Evolutionary conservation across 1,284 basidiomycete species (phyloP).

Genomic region (Apiotrichum veenhuisii): DNA sequence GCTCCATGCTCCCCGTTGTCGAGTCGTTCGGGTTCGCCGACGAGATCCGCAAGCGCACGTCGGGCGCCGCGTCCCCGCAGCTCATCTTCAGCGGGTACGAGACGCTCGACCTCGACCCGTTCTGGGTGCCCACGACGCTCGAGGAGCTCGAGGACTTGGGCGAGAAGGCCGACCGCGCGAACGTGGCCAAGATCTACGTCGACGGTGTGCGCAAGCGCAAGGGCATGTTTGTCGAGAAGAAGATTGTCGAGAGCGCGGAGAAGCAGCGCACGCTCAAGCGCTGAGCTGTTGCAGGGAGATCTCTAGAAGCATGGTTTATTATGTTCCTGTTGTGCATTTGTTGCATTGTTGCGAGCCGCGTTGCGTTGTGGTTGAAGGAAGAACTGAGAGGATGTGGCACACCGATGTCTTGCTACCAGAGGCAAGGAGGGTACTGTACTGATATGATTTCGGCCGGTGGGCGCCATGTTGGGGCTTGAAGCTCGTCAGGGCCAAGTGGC

Average conservation of each 20-base stretch:
- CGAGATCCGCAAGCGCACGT: conserved; percentile 93
- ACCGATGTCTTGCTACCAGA: no score
- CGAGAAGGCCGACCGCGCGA: conserved; percentile 88
- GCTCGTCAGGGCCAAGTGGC: no score
- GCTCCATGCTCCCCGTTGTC: conserved; percentile 87
- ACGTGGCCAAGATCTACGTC: conserved; percentile 93
- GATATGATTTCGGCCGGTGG: no score
- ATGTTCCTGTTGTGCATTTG: no score
- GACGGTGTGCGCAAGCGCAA: conserved; percentile 86
- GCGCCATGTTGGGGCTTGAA: no score
- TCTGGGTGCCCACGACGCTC: conserved; percentile 98
- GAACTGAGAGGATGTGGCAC: no score
- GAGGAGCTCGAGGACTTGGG: conserved; percentile 97
- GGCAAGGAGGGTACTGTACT: no score
- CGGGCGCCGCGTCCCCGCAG: conserved; percentile 93
- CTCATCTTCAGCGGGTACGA: conserved; percentile 93
- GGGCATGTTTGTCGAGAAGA: conserved; percentile 90
- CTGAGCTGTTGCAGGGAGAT: no score
- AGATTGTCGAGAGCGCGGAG: conserved; percentile 89
- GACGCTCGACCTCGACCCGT: conserved; percentile 87
- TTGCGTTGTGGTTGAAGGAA: no score
- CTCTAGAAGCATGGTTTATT: no score
- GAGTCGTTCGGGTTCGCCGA: conserved; percentile 98
- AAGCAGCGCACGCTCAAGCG: conserved; percentile 95
- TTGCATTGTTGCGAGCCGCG: no score